These are phyloP conservation scores for Phytophthora melonis DNA, from an alignment of 352 stramenopile genomes.

Conservation along the genomic window DNA sequence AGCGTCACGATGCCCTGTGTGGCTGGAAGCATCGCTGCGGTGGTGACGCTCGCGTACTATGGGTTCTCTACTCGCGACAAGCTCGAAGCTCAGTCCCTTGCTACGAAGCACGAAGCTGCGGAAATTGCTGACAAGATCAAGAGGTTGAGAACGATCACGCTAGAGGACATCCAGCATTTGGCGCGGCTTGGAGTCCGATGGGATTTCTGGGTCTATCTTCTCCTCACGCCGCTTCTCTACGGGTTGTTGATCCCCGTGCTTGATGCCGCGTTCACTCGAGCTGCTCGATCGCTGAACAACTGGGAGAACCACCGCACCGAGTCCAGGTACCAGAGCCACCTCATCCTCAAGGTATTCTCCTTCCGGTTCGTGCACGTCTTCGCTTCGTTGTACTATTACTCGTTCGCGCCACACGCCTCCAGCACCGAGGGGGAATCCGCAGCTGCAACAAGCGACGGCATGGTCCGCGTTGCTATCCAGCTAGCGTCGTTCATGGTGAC, in stretches of 20 bases:
- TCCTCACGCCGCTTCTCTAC: constrained; percentile 89
- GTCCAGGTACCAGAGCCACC: constrained; percentile 84
- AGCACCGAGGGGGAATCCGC: constrained; percentile 11
- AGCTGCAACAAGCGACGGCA: constrained; percentile 41
- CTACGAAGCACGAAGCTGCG: constrained; percentile 49
- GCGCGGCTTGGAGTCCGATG: constrained; percentile 71
- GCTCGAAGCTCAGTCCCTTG: constrained; percentile 67
- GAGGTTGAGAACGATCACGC: constrained; percentile 55
- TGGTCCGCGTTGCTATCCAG: constrained; percentile 93
- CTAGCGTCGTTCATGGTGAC: constrained; percentile 95
- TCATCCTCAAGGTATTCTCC: constrained; percentile 99
- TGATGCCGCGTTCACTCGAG: constrained; percentile 82
- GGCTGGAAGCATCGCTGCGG: constrained; percentile 57
- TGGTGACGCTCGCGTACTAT: constrained; percentile 65
- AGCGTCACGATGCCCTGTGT: constrained; percentile 72
- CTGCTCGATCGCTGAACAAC: constrained; percentile 93
- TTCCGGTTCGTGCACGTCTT: constrained; percentile 98
- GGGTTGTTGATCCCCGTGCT: constrained; percentile 86
- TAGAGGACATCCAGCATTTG: constrained; percentile 64
- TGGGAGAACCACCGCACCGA: constrained; percentile 94
- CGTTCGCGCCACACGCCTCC: constrained; percentile 64
- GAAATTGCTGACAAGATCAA: constrained; percentile 66
- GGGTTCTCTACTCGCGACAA: constrained; percentile 86
- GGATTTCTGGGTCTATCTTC: constrained; percentile 88
- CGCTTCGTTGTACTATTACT: constrained; percentile 97